Evolutionary conservation across 179 eudicot genomes (phyloP).

Genomic region (Heliamphora pulchella): DNA sequence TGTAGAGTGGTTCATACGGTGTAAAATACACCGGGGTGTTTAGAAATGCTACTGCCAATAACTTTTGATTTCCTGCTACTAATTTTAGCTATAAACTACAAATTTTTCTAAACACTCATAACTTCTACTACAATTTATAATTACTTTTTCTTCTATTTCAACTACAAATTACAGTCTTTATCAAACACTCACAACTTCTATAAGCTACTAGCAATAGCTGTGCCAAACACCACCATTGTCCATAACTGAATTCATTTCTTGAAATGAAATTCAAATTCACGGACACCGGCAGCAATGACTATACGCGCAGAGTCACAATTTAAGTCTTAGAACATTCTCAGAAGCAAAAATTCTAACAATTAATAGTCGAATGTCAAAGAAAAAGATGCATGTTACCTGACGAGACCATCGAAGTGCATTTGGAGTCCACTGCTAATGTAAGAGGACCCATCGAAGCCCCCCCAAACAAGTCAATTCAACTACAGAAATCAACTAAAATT

Average conservation of each 20-base stretch:
- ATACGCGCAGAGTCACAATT: not conserved
- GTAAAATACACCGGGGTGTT: no score
- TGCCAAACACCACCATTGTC: not conserved
- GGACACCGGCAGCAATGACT: not conserved
- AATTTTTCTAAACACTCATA: no score
- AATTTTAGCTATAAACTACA: no score
- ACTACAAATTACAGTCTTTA: no score
- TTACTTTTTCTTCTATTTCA: no score
- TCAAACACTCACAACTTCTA: no score
- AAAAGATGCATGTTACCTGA: conserved; percentile 28
- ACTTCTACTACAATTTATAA: no score
- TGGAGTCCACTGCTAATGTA: conserved; percentile 44
- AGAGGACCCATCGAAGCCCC: conserved; percentile 45
- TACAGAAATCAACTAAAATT: conserved; percentile 3
- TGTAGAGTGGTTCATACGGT: no score
- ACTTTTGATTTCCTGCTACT: no score
- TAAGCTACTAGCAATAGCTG: no score
- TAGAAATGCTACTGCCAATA: no score
- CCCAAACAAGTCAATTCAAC: not conserved
- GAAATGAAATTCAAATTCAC: not conserved
- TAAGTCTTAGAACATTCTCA: not conserved
- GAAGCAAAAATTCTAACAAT: not conserved
- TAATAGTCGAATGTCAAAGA: not conserved
- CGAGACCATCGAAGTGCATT: conserved; percentile 31
- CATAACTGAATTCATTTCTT: not conserved